Base-by-base conservation (phyloP, 139 green algal species). In the Zygnema circumcarinatum region DNA sequence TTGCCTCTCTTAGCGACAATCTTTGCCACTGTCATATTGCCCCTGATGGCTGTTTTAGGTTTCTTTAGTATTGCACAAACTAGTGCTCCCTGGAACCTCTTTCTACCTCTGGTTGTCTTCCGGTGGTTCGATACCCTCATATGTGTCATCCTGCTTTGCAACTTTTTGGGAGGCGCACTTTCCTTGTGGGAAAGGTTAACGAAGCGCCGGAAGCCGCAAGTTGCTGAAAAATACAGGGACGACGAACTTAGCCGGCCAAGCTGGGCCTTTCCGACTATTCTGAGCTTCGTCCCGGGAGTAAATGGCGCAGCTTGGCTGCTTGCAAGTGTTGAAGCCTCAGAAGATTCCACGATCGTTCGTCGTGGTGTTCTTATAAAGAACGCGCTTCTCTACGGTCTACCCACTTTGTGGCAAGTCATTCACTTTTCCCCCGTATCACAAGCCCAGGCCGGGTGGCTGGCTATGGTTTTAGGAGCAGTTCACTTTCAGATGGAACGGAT, bases 401-500 rank as follows among this genome's bases (percentile, higher is more conserved):
- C 74, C 25, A 16, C 74, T 25, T 39, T 82, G 2, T 53, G 47
- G 47, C 47, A 35, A 16, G 2, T 62, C 7, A 25, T 82, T 42
- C 33, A 68, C 2, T 35, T 39, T 42, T 42, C 33, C 39, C 2
- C 74, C 31, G 74, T 42, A 31, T 82, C 52, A 21, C 31, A 36
- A 35, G 31, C 25, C 3, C 47, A 42, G 2, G 79, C 32, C 7
- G 53, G 79, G 79, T 85, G 40, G 79, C 38, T 85, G 11, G 69
- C 25, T 2, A 32, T 76, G 2, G 22, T 78, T 32, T 67, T 85
- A 36, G 79, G 79, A 22, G 79, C 79, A 3, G 40, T 85, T 2
- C 79, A 85, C n/a, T 67, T 85, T 32, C 38, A 78, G 7, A 56
- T 85, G 31, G 79, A 85, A 67, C 39, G 41, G 79, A 76, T 85